Evolutionary conservation across 1,284 basidiomycete species (phyloP), one percentile per base, ranked within the genome.

Genomic region (Leccinum insolens): DNA sequence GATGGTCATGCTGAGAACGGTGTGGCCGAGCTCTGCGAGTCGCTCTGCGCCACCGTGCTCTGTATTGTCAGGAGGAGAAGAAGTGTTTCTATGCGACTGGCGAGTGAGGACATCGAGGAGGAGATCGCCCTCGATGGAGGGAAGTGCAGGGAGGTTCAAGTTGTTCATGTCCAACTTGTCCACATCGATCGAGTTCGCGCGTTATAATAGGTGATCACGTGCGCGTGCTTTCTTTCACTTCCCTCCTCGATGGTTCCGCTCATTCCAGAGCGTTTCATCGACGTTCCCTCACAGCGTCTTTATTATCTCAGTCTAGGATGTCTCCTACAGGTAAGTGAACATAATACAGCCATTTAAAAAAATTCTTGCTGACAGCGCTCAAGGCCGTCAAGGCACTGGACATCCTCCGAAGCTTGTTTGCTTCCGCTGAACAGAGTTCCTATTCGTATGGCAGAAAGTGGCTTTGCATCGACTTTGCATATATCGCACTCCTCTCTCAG

Each of bases 381-480:
- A 67, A 78, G 78, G 76, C 76, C 61, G 31, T 90, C 70, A 94
- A 93, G 80, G 66, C 86, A 4, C 78, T 89, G 59, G 88, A 93
- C 75, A 83, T 91, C 64, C 69, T 89, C 7, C 83, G 80, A 73
- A 86, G 83, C 71, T 77, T 87, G 66, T 79, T 86, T 60, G 78
- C 79, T 22, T 78, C 81, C 34, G 81, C 81, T 67, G 75, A 79
- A 70, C 77, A 80, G 65, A 75, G 74, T 44, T 78, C 81, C 71
- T 84, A 84, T 77, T 68, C 80, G 72, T 85, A 84, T 77, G 71
- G 79, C 59, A 81, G 79, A 72, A 94, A 93, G 80, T 95, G 93
- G 93, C 79, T 92, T 31, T 72, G 88, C 31, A 80, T 89, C 70
- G 93, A 95, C 80, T 81, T 88, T 66, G 75, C 84, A 22, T 91